Evolutionary conservation across 805 yeast genomes (phyloP).

Genomic region (Candida montana): DNA sequence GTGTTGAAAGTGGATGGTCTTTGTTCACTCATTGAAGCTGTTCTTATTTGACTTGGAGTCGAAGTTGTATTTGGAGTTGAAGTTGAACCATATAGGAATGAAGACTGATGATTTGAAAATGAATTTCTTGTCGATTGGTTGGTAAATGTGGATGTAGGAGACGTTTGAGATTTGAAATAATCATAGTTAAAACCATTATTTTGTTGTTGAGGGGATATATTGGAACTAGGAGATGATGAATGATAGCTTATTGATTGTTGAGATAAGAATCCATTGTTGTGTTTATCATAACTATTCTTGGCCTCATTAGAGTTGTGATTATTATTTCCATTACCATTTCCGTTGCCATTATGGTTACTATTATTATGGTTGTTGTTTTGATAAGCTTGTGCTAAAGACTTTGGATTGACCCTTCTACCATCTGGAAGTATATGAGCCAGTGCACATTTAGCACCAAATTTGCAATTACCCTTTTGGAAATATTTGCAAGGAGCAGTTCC

Average conservation of each 20-base stretch:
- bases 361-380: conserved; percentile 14
- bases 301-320: background rate
- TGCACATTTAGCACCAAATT: conserved; percentile 92
- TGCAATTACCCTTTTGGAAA: conserved; percentile 94
- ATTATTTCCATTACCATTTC: background rate
- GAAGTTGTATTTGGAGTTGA: conserved; percentile 10
- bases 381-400: conserved; percentile 30
- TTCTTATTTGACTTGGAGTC: conserved; percentile 1
- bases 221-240: conserved; percentile 1
- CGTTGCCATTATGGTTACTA: background rate
- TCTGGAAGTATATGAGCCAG: conserved; percentile 87
- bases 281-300: background rate
- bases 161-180: background rate
- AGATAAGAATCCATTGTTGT: background rate
- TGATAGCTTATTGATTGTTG: background rate
- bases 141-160: background rate
- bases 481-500: conserved; percentile 78
- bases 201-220: background rate
- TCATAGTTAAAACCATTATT: background rate
- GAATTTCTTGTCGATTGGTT: conserved; percentile 7
- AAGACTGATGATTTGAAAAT: conserved; percentile 5
- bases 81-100: conserved; percentile 1
- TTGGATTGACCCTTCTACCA: conserved; percentile 72
- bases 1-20: conserved; percentile 12
- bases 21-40: conserved; percentile 11